These are phyloP conservation scores for Isatis tinctoria DNA, from an alignment of 345 rosid genomes.

Conservation along the genomic window DNA sequence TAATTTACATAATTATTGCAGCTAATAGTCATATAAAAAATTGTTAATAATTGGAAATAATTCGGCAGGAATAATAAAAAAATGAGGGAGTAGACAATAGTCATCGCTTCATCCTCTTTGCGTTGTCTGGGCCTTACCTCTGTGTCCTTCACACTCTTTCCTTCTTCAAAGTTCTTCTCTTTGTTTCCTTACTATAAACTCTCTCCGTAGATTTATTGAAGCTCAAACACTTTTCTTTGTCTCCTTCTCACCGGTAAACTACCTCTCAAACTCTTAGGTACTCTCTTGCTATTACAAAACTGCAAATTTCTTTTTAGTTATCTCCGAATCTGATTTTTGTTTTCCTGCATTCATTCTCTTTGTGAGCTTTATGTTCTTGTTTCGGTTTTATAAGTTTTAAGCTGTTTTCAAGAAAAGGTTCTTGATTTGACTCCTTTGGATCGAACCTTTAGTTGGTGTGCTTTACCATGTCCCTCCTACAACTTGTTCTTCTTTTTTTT, in stretches of 20 bases:
- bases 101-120: constrained; percentile 25
- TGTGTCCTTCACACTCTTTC: constrained; percentile 35
- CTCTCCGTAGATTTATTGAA: constrained; percentile 2
- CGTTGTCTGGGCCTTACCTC: constrained; percentile 31
- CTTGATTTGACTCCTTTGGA: constrained; percentile 1
- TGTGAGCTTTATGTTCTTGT: not conserved
- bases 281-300: not conserved
- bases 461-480: not conserved
- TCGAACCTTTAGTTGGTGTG: not conserved
- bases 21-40: not conserved
- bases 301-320: not conserved
- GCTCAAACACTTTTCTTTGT: constrained; percentile 9
- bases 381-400: not conserved
- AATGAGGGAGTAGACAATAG: constrained; percentile 13
- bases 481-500: not conserved
- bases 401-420: constrained; percentile 1
- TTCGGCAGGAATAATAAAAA: not conserved
- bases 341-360: not conserved
- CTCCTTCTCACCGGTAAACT: constrained; percentile 12
- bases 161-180: constrained; percentile 1
- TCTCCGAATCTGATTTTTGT: constrained; percentile 24
- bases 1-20: not conserved
- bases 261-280: not conserved
- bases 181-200: constrained; percentile 6
- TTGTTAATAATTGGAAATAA: not conserved